phyloP scores from a whole-genome alignment of 257 asterid species.

The Petrea volubilis region DNA sequence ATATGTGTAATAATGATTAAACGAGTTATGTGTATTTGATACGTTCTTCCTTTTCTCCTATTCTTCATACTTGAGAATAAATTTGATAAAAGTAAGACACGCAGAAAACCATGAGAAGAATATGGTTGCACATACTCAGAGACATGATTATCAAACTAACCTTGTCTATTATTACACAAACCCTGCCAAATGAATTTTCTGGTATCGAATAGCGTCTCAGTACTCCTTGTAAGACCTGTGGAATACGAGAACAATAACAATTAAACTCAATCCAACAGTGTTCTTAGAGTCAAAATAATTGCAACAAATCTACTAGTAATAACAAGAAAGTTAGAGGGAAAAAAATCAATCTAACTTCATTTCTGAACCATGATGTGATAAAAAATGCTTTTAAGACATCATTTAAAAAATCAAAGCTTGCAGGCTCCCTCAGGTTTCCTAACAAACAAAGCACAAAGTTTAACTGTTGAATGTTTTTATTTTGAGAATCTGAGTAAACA shows the following conservation, averaged over 20 bases:
- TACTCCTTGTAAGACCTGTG: conserved; percentile 95
- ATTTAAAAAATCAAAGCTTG: neutral
- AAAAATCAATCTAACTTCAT: neutral
- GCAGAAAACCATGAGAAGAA: neutral
- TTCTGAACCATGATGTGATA: neutral
- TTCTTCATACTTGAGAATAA: neutral
- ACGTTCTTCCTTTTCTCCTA: neutral
- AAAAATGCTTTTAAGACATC: neutral
- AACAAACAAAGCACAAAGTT: neutral
- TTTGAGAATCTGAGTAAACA: neutral
- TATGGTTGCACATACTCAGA: neutral
- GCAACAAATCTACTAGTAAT: neutral
- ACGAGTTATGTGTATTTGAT: neutral
- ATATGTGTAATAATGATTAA: neutral
- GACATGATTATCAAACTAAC: conserved; percentile 43
- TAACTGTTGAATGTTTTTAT: neutral
- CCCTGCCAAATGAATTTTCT: conserved; percentile 75
- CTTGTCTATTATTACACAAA: conserved; percentile 93
- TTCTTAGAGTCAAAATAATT: neutral
- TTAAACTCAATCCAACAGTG: neutral
- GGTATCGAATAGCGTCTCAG: conserved; percentile 72
- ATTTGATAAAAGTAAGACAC: conserved; percentile 6
- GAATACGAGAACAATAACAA: conserved; percentile 20
- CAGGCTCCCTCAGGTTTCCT: neutral
- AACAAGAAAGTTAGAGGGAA: neutral